Evolutionary conservation across 345 rosid genomes (phyloP).

Genomic region (Alliaria petiolata): DNA sequence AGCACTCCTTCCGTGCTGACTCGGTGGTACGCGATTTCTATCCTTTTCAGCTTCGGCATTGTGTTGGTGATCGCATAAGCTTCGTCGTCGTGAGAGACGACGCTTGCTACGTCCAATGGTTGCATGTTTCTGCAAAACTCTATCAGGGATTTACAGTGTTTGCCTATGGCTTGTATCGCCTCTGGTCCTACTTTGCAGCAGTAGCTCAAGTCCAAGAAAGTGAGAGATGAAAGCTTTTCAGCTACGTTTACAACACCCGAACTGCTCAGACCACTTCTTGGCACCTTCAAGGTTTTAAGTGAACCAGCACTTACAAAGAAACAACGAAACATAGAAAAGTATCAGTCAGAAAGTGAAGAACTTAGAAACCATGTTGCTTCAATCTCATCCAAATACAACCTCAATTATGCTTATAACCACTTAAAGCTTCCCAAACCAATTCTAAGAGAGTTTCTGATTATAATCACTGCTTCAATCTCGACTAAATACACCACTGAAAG

Average conservation of each 20-base stretch:
- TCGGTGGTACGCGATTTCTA: constrained; percentile 67
- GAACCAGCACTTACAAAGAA: constrained; percentile 67
- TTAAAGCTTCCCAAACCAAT: background rate
- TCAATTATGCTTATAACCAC: background rate
- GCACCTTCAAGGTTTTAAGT: constrained; percentile 59
- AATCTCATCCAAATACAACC: background rate
- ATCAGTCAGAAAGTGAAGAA: background rate
- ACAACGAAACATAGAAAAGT: background rate
- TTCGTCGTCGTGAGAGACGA: constrained; percentile 61
- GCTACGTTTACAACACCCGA: constrained; percentile 60
- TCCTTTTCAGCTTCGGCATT: constrained; percentile 74
- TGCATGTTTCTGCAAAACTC: constrained; percentile 76
- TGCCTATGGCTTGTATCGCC: constrained; percentile 71
- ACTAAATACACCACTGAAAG: background rate
- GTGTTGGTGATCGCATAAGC: constrained; percentile 70
- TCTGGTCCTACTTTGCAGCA: constrained; percentile 57
- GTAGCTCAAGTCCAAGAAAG: constrained; percentile 82
- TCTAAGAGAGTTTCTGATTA: constrained; percentile 33
- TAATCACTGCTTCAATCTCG: background rate
- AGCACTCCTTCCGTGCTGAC: constrained; percentile 58
- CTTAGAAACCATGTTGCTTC: background rate
- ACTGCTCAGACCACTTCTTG: constrained; percentile 59
- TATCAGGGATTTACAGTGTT: constrained; percentile 58
- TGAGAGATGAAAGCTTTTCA: constrained; percentile 56
- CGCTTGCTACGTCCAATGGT: constrained; percentile 43